A percentile compares a stretch with the other conserved stretches of the same genome.
Conservation (phyloP, 1,284 basidiomycete genomes). For the Ceratobasidium theobromae region DNA sequence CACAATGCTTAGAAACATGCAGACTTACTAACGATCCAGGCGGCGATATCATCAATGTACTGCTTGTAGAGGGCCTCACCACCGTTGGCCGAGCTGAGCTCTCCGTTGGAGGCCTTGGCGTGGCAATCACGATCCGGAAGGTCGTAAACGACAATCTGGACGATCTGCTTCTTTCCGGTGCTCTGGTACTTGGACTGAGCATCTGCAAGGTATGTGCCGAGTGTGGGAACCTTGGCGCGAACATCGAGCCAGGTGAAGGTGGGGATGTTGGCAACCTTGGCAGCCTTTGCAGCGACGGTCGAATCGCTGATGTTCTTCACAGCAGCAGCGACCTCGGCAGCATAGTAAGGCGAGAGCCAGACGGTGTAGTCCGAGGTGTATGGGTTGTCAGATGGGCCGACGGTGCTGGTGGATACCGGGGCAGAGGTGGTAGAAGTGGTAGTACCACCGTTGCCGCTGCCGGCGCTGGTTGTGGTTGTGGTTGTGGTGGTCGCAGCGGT, state of each 20-base stretch:
- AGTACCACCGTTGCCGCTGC: not conserved
- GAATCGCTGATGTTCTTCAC: conserved; percentile 11
- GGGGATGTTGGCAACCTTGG: conserved; percentile 33
- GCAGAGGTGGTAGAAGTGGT: not conserved
- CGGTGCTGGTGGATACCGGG: conserved; percentile 7
- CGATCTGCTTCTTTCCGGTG: conserved; percentile 53
- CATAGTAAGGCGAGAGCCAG: conserved; percentile 34
- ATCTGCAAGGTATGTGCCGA: conserved; percentile 55
- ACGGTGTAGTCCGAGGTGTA: conserved; percentile 31
- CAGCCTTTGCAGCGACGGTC: conserved; percentile 33
- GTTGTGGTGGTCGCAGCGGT: conserved; percentile 10
- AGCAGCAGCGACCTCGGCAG: conserved; percentile 33
- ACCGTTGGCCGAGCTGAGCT: conserved; percentile 58
- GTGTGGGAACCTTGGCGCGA: conserved; percentile 32
- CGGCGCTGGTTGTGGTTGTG: not conserved
- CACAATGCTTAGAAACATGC: not conserved
- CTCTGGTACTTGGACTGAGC: conserved; percentile 44
- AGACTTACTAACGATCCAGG: conserved; percentile 54
- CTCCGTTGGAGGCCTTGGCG: conserved; percentile 64
- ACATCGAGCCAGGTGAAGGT: conserved; percentile 35
- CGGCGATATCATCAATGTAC: conserved; percentile 63
- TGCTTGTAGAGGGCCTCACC: conserved; percentile 58
- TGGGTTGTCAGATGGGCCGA: conserved; percentile 25
- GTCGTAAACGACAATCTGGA: conserved; percentile 66
- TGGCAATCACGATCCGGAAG: conserved; percentile 64